phyloP scores from a whole-genome alignment of 2,329 filamentous ascomycete species.

The Allantophomopsis lycopodina region DNA sequence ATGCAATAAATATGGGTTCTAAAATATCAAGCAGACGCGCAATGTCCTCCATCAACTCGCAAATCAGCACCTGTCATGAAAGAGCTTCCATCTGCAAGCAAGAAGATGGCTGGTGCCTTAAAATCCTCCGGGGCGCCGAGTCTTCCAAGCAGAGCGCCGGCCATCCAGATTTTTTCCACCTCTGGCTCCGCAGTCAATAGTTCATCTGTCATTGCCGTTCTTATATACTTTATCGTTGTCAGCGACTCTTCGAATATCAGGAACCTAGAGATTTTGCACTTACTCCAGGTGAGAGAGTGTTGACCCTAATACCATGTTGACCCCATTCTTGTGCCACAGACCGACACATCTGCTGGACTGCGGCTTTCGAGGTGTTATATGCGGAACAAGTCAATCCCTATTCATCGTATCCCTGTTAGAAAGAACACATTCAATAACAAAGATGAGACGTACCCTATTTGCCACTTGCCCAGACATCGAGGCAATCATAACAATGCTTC shows the following conservation, averaged over 20 bases:
- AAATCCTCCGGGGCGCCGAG: constrained; percentile 57
- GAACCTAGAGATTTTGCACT: too few species aligned
- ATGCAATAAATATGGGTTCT: too few species aligned
- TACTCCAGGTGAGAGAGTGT: constrained; percentile 61
- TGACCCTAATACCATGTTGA: constrained; percentile 56
- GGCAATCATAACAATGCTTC: constrained; percentile 54
- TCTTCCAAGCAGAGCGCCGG: constrained; percentile 71
- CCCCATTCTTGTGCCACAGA: constrained; percentile 61
- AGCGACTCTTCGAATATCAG: too few species aligned
- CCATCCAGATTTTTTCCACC: constrained; percentile 54
- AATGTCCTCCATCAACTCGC: neutral
- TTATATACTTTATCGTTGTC: constrained; percentile 38
- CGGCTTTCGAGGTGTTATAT: constrained; percentile 68
- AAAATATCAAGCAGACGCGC: neutral
- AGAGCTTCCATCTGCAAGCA: constrained; percentile 51
- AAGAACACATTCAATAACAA: neutral
- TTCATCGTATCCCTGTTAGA: constrained; percentile 20
- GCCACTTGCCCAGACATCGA: constrained; percentile 57
- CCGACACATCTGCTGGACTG: constrained; percentile 55
- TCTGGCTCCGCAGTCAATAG: constrained; percentile 69
- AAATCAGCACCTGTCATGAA: constrained; percentile 50
- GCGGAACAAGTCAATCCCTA: constrained; percentile 43
- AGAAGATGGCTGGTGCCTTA: constrained; percentile 54
- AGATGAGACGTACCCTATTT: constrained; percentile 33
- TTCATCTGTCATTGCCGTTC: constrained; percentile 71